These are phyloP conservation scores for Barnettozyma sucrosica DNA, from an alignment of 805 yeast species.

Conservation along the genomic window DNA sequence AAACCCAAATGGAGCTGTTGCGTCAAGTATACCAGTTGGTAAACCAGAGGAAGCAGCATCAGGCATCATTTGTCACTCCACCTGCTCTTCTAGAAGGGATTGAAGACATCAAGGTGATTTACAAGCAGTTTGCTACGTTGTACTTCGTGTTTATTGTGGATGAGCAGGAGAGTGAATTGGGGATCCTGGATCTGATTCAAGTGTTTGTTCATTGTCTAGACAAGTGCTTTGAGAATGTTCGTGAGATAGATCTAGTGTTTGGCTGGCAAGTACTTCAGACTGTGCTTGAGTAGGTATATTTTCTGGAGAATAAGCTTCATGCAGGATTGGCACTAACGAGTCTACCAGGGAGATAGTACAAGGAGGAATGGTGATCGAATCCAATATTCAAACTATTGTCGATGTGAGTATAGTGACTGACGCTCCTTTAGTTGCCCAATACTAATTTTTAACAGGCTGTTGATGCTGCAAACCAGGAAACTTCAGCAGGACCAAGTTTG, in stretches of 20 bases:
- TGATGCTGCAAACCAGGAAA: conserved; percentile 48
- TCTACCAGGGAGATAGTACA: conserved; percentile 66
- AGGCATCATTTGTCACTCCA: conserved; percentile 85
- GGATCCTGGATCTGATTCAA: conserved; percentile 89
- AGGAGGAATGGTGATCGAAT: conserved; percentile 97
- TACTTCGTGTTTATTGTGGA: conserved; percentile 95
- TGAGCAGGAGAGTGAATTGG: conserved; percentile 91
- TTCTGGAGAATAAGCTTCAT: not conserved
- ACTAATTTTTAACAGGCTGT: conserved; percentile 39
- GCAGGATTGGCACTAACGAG: conserved; percentile 15
- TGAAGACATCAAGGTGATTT: conserved; percentile 81
- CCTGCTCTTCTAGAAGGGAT: conserved; percentile 66
- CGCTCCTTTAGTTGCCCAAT: not conserved
- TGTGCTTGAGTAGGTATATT: conserved; percentile 49
- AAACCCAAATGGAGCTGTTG: conserved; percentile 72
- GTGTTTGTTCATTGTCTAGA: conserved; percentile 95
- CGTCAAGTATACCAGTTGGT: conserved; percentile 80
- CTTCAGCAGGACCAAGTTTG: conserved; percentile 12
- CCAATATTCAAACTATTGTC: conserved; percentile 76
- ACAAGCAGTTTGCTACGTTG: conserved; percentile 91
- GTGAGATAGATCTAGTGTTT: conserved; percentile 93
- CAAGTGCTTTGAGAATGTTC: conserved; percentile 87
- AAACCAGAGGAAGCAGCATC: conserved; percentile 61
- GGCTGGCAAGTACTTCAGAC: conserved; percentile 97
- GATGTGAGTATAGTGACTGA: conserved; percentile 29